These are phyloP conservation scores for Parmelia sp. DNA, from an alignment of 495 filamentous ascomycete species.

Conservation along the genomic window DNA sequence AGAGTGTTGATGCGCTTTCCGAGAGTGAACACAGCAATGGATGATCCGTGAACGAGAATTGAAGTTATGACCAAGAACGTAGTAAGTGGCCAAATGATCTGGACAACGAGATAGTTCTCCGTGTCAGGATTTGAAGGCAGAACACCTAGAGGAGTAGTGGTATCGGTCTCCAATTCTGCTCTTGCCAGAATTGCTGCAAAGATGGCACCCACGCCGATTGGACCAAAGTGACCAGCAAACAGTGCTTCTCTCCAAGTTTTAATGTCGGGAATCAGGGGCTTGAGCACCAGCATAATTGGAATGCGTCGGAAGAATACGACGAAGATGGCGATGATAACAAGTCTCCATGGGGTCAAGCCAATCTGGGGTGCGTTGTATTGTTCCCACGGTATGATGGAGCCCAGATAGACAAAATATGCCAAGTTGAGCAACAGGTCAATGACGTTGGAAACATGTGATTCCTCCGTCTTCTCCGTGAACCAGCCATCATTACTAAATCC, in stretches of 20 bases:
- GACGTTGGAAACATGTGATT: constrained; percentile 98
- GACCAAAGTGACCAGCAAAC: constrained; percentile 97
- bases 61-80: constrained; percentile 91
- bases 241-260: constrained; percentile 98
- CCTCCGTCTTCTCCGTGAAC: constrained; percentile 98
- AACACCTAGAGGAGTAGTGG: constrained; percentile 61
- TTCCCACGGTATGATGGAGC: constrained; percentile 93
- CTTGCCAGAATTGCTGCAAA: constrained; percentile 90
- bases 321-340: constrained; percentile 82
- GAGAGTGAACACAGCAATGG: constrained; percentile 95
- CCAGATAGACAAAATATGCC: constrained; percentile 96
- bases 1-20: constrained; percentile 98
- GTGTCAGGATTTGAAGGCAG: constrained; percentile 51
- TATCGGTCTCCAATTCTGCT: constrained; percentile 72
- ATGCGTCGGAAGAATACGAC: constrained; percentile 96
- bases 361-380: constrained; percentile 67
- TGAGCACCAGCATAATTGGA: constrained; percentile 87
- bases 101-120: constrained; percentile 62
- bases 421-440: constrained; percentile 96
- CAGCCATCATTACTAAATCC: constrained; percentile 99
- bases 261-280: constrained; percentile 91
- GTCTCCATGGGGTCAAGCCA: constrained; percentile 75
- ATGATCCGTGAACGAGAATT: constrained; percentile 94
- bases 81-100: constrained; percentile 92
- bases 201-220: constrained; percentile 95